These are phyloP conservation scores for Termitomyces sp. DNA, from an alignment of 1,284 basidiomycete genomes.

Conservation along the genomic window DNA sequence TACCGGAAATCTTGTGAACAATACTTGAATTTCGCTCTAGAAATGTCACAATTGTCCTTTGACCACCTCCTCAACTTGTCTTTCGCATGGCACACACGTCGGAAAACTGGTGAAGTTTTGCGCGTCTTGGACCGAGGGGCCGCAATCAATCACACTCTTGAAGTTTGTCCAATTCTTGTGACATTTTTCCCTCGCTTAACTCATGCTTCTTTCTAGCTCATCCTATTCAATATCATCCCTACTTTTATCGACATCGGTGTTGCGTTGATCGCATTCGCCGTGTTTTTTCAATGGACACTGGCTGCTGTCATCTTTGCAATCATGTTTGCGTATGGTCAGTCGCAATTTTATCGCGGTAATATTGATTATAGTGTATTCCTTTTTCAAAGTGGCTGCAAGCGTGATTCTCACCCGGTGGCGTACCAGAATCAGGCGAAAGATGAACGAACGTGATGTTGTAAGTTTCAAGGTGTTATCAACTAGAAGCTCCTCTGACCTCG, in stretches of 20 bases:
- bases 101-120: slow-evolving; percentile 80
- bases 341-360: background rate
- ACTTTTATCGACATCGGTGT: slow-evolving; percentile 75
- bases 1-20: background rate
- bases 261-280: slow-evolving; percentile 60
- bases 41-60: slow-evolving; percentile 77
- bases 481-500: background rate
- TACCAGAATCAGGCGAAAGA: slow-evolving; percentile 63
- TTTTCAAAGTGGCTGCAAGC: slow-evolving; percentile 50
- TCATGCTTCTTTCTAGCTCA: slow-evolving; percentile 33
- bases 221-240: slow-evolving; percentile 78
- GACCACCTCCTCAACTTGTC: slow-evolving; percentile 79
- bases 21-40: slow-evolving; percentile 27
- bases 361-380: slow-evolving; percentile 4
- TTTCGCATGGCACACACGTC: slow-evolving; percentile 78
- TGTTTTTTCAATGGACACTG: slow-evolving; percentile 66
- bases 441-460: slow-evolving; percentile 74
- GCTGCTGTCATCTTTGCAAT: slow-evolving; percentile 70
- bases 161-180: slow-evolving; percentile 41
- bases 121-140: slow-evolving; percentile 86
- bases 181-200: background rate
- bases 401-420: slow-evolving; percentile 68
- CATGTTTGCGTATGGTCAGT: slow-evolving; percentile 69
- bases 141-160: slow-evolving; percentile 79
- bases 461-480: slow-evolving; percentile 18